Evolutionary conservation across 352 stramenopile species (phyloP).

Genomic region (Phytophthora aleatoria): DNA sequence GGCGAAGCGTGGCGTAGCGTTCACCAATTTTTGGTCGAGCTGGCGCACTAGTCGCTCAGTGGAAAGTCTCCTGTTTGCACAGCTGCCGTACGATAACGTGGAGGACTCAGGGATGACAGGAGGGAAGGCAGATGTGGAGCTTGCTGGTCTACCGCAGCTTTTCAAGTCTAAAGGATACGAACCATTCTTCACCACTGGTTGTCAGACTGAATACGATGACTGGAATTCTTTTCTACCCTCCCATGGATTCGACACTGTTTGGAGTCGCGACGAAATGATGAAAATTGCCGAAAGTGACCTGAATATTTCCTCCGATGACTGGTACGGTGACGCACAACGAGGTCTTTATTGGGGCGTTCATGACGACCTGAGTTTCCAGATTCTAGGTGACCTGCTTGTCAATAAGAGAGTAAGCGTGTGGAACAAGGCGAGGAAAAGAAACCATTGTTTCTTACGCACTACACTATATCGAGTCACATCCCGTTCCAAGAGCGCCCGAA

Average conservation of each 20-base stretch:
- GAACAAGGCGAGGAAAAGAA: constrained; percentile 30
- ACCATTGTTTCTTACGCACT: constrained; percentile 61
- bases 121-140: constrained; percentile 21
- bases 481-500: constrained; percentile 39
- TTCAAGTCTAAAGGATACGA: constrained; percentile 57
- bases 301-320: constrained; percentile 40
- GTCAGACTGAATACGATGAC: constrained; percentile 43
- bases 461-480: constrained; percentile 64
- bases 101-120: constrained; percentile 36
- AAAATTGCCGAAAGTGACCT: constrained; percentile 36
- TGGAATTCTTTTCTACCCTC: constrained; percentile 48
- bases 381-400: constrained; percentile 49
- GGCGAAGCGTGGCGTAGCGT: constrained; percentile 51
- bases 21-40: constrained; percentile 63
- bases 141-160: constrained; percentile 51
- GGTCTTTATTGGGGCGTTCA: constrained; percentile 50
- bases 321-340: constrained; percentile 23
- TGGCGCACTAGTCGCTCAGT: constrained; percentile 59
- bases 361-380: constrained; percentile 52
- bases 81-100: constrained; percentile 53
- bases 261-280: constrained; percentile 48
- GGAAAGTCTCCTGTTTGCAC: constrained; percentile 54
- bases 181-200: constrained; percentile 51
- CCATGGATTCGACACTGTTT: constrained; percentile 59
- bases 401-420: constrained; percentile 43